Conservation (phyloP, 2,329 filamentous ascomycete genomes). For the Aspergillus glaucus region DNA sequence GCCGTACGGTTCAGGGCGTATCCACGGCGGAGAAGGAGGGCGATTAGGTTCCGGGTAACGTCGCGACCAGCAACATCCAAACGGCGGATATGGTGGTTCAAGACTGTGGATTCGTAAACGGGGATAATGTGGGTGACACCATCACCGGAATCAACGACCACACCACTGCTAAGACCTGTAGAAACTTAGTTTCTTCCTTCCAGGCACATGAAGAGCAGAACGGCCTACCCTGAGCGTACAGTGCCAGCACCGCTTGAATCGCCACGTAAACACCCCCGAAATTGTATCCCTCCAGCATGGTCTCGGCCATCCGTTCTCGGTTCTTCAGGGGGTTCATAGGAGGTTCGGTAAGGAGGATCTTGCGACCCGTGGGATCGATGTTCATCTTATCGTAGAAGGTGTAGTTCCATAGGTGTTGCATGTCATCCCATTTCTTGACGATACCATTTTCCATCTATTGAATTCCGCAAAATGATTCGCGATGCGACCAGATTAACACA, state of each 20-base stretch:
- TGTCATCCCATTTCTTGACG: conserved; percentile 99
- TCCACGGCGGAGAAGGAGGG: conserved; percentile 82
- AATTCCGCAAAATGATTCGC: conserved; percentile 3
- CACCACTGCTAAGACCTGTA: conserved; percentile 75
- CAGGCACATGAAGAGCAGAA: not conserved
- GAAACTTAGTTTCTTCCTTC: too few relatives aligned
- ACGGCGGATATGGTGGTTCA: conserved; percentile 91
- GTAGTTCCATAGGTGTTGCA: conserved; percentile 99
- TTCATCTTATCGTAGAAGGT: conserved; percentile 97
- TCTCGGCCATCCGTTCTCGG: conserved; percentile 94
- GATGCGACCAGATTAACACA: conserved; percentile 13
- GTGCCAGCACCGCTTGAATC: conserved; percentile 89
- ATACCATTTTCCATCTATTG: conserved; percentile 95
- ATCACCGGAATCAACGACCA: conserved; percentile 98
- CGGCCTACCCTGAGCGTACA: conserved; percentile 82
- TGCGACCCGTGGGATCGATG: conserved; percentile 81
- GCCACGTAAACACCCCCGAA: conserved; percentile 98
- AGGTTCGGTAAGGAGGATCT: conserved; percentile 95
- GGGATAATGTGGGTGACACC: conserved; percentile 98
- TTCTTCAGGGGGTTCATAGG: conserved; percentile 98
- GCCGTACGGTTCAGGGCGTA: conserved; percentile 97
- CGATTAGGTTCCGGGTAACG: conserved; percentile 97
- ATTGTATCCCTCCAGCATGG: conserved; percentile 97
- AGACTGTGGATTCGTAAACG: conserved; percentile 94
- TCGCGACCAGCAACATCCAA: conserved; percentile 94